phyloP scores from a whole-genome alignment of 176 grass and related monocot species.

The Aegilops umbellulata region DNA sequence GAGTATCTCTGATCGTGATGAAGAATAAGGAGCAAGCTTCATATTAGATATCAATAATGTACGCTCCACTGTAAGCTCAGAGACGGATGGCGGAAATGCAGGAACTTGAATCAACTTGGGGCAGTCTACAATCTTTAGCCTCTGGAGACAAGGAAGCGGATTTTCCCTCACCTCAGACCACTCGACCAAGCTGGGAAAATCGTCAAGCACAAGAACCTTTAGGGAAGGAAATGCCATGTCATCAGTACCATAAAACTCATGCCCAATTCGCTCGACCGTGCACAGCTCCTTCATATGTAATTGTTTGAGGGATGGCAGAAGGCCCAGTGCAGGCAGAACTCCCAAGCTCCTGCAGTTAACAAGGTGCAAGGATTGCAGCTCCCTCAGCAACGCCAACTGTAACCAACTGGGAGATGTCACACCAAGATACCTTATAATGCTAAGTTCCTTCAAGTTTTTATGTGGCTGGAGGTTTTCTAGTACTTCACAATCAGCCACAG shows the following conservation, averaged over 20 bases:
- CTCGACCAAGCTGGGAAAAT: slow-evolving; percentile 17
- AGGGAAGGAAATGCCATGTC: background rate
- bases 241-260: background rate
- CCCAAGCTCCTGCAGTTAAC: slow-evolving; percentile 27
- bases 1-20: slow-evolving; percentile 1
- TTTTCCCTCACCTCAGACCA: background rate
- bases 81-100: background rate
- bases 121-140: slow-evolving; percentile 14
- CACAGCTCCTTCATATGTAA: slow-evolving; percentile 27
- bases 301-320: slow-evolving; percentile 21
- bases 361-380: slow-evolving; percentile 23
- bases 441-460: slow-evolving; percentile 24
- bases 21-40: background rate
- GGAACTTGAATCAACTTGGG: slow-evolving; percentile 1
- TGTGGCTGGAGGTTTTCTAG: slow-evolving; percentile 19
- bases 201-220: background rate
- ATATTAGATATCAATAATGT: background rate
- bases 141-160: background rate
- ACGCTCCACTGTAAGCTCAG: background rate
- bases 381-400: background rate
- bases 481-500: slow-evolving; percentile 6
- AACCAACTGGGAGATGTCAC: slow-evolving; percentile 18
- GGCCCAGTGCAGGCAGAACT: slow-evolving; percentile 31
- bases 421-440: slow-evolving; percentile 20
- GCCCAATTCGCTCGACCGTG: background rate